Evolutionary conservation across 768 basidiomycete genomes (phyloP), one percentile per base, ranked within the genome.

Genomic region (Leucosporidium creatinivorum): DNA sequence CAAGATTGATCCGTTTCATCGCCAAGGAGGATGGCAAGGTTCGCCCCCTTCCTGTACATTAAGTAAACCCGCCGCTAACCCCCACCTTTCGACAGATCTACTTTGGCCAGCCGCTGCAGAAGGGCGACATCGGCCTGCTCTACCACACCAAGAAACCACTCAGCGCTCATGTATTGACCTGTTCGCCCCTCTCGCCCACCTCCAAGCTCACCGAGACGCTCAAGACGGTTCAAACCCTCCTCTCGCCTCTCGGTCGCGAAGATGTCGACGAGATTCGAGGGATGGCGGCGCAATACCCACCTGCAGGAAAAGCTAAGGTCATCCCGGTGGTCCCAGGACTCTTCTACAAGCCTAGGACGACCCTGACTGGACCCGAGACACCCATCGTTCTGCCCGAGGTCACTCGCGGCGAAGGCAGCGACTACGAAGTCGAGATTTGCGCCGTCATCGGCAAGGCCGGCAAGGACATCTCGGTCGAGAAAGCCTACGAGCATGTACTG

Each of bases 391-490:
- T 78, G 2, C 75, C 76, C 2, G 67, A 59, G 19, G 44, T 74
- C 8, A 72, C 75, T 12, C 1, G 10, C 1, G 68, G 49, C 7
- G 62, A 65, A 52, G 62, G 67, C 44, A 75, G 70, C 52, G 78
- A 79, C 60, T 78, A 78, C 63, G 78, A 80, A 66, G 67, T 74
- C 25, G 78, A 79, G 64, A 63, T 78, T 49, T 77, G 72, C 17
- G 67, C 79, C 26, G 77, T 80, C 3, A 75, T 80, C 25, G 77
- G 78, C 17, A 75, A 74, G 65, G 65, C 66, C 1, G 70, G 66
- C 39, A 77, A 77, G 68, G 73, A 79, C 56, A 76, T 78, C 15
- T 49, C 39, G 0, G 78, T 77, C 62, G 72, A 69, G 17, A 75
- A 79, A 5, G 77, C 77, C 17, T 64, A 78, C 68, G 65, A 75